A percentile compares a stretch with the other conserved stretches of the same genome.
Conservation (phyloP, 2,329 filamentous ascomycete genomes). For the Waltergamsia citrina region DNA sequence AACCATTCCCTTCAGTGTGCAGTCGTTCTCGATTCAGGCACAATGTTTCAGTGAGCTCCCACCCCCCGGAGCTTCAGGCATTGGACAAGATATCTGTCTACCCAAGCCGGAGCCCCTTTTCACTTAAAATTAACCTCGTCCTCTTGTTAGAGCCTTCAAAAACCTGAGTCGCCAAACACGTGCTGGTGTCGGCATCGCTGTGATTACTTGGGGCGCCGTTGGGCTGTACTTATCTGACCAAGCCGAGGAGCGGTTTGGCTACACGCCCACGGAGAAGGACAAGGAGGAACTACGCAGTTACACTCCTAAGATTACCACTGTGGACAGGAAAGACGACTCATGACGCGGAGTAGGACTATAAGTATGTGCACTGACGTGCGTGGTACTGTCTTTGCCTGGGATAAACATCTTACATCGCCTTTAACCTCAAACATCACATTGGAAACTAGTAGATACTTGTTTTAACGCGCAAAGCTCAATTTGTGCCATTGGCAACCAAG, state of each 20-base stretch:
- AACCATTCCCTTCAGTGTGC: no score
- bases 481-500: neutral
- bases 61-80: no score
- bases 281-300: slow-evolving; percentile 53
- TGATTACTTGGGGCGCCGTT: slow-evolving; percentile 66
- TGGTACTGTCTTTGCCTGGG: no score
- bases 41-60: no score
- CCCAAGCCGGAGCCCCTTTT: neutral
- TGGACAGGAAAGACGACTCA: slow-evolving; percentile 1
- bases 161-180: slow-evolving; percentile 63
- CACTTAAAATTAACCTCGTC: neutral
- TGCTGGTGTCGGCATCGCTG: slow-evolving; percentile 59
- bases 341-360: no score
- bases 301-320: slow-evolving; percentile 51
- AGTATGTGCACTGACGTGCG: no score
- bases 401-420: no score
- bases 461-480: no score
- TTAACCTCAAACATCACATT: neutral
- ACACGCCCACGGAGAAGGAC: slow-evolving; percentile 65
- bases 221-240: slow-evolving; percentile 67
- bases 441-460: no score
- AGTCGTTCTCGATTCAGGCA: no score
- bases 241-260: slow-evolving; percentile 63
- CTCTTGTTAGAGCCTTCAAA: slow-evolving; percentile 50
- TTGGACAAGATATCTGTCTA: no score